These are phyloP conservation scores for Plantago coronopus DNA, from an alignment of 305 asterid species.

Conservation along the genomic window DNA sequence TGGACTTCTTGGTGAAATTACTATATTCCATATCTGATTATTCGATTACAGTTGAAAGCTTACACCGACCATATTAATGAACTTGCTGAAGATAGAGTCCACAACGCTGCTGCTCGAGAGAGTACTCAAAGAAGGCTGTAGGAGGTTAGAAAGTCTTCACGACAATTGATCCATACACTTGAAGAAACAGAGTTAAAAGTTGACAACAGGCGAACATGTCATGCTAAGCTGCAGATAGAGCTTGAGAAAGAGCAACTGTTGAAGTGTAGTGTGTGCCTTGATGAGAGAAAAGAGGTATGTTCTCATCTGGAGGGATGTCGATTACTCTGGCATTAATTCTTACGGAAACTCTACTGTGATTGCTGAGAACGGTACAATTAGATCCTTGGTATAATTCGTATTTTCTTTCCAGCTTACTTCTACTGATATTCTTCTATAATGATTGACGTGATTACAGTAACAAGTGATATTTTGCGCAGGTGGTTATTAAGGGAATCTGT, in stretches of 20 bases:
- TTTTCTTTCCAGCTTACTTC: neutral
- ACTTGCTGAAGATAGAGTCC: conserved; percentile 63
- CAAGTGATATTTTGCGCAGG: conserved; percentile 47
- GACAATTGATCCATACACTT: conserved; percentile 44
- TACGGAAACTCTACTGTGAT: neutral
- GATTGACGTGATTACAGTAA: conserved; percentile 20
- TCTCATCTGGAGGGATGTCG: conserved; percentile 15
- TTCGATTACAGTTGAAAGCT: conserved; percentile 62
- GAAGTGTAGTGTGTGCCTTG: conserved; percentile 84
- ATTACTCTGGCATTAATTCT: neutral
- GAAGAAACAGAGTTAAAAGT: conserved; percentile 73
- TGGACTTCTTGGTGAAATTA: conserved; percentile 12
- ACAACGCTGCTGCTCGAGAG: conserved; percentile 45
- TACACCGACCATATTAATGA: conserved; percentile 71
- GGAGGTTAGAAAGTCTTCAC: conserved; percentile 59
- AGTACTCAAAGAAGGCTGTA: conserved; percentile 52
- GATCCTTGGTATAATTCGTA: too few species aligned
- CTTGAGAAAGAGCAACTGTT: conserved; percentile 86
- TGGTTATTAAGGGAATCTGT: conserved; percentile 68
- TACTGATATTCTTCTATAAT: neutral
- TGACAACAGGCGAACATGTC: conserved; percentile 51
- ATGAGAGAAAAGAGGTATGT: conserved; percentile 84
- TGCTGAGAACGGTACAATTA: neutral
- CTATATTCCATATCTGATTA: conserved; percentile 18
- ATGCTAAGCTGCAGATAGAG: conserved; percentile 74